Conservation (phyloP, 176 grass and related monocot species). For the Chrysopogon serrulatus region DNA sequence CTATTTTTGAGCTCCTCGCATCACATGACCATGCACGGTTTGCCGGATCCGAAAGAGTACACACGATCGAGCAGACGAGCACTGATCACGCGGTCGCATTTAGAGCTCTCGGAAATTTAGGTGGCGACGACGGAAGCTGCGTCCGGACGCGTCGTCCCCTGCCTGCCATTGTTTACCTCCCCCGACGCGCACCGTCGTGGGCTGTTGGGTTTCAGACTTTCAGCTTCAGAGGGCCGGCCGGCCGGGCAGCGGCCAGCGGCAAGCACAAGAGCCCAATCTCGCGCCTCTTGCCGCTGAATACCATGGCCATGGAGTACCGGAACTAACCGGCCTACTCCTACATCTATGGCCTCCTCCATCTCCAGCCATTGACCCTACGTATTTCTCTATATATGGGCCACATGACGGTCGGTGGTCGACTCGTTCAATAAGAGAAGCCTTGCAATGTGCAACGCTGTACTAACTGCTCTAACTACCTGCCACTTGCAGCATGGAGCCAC, state of each 20-base stretch:
- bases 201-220: conserved; percentile 13
- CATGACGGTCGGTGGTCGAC: conserved; percentile 5
- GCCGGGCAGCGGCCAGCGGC: conserved; percentile 28
- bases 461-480: not conserved
- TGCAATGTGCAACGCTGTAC: not conserved
- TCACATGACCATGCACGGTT: not conserved
- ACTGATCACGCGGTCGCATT: conserved; percentile 15
- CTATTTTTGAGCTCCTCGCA: not conserved
- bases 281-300: conserved; percentile 34
- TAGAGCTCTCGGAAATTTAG: conserved; percentile 36
- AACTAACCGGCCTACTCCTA: conserved; percentile 36
- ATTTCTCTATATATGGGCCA: not conserved
- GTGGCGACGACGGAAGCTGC: not conserved
- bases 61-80: not conserved
- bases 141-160: conserved; percentile 24
- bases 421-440: not conserved
- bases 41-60: not conserved
- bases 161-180: conserved; percentile 18
- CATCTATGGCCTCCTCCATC: not conserved
- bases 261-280: conserved; percentile 59
- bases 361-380: conserved; percentile 2
- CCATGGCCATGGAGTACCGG: conserved; percentile 18
- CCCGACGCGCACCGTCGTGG: conserved; percentile 44
- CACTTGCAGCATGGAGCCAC: not conserved
- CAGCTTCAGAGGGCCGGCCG: conserved; percentile 2